phyloP scores from a whole-genome alignment of 2,329 filamentous ascomycete genomes.

The Nectriaceae sp. region DNA sequence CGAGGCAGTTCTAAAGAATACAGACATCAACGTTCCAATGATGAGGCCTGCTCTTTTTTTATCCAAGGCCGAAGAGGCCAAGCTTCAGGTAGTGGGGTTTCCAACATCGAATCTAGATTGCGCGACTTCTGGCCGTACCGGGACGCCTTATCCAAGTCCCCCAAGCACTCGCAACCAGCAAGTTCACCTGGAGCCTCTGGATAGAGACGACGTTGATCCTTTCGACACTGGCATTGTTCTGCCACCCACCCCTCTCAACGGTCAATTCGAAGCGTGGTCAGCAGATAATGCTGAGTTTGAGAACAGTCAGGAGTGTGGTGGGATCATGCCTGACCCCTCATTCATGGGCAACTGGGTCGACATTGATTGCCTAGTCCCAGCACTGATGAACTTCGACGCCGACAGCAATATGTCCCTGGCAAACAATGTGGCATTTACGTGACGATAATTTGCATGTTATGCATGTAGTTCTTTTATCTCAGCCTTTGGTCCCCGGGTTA shows the following conservation, averaged over 20 bases:
- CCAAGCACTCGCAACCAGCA: conserved; percentile 3
- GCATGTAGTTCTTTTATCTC: no score
- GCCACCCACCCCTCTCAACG: not conserved
- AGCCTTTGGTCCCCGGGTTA: no score
- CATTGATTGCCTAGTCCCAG: conserved; percentile 6
- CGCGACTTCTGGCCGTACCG: not conserved
- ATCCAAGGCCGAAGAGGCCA: not conserved
- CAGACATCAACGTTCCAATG: conserved; percentile 6
- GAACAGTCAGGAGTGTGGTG: not conserved
- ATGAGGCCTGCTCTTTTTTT: conserved; percentile 2
- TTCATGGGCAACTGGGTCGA: conserved; percentile 5
- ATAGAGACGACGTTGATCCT: not conserved
- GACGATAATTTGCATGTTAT: conserved; percentile 64
- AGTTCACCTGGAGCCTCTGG: not conserved
- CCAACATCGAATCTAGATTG: not conserved
- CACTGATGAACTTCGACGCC: conserved; percentile 4
- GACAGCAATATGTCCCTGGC: no score
- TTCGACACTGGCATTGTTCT: conserved; percentile 1
- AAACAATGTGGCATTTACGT: conserved; percentile 4
- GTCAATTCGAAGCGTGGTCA: conserved; percentile 1
- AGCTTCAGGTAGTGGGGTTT: not conserved
- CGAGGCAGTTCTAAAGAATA: conserved; percentile 5
- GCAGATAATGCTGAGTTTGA: not conserved
- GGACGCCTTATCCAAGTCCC: conserved; percentile 5
- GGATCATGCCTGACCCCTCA: not conserved